Base-by-base conservation (phyloP, 2,329 filamentous ascomycete species). In the Xylariaceae sp. region DNA sequence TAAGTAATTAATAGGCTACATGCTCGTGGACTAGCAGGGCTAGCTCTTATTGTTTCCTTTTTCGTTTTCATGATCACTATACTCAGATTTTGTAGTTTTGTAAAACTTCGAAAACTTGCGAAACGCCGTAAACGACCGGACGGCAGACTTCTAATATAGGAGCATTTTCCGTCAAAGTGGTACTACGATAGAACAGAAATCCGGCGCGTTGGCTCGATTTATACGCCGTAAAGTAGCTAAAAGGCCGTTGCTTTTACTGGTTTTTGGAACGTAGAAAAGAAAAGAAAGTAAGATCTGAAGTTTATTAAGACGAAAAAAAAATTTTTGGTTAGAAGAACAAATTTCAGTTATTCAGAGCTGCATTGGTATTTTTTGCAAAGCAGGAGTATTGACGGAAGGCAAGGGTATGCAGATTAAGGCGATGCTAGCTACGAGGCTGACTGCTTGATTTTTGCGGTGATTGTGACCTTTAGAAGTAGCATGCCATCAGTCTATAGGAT, bases 91-190 rank as follows among this genome's bases (percentile, higher is more conserved):
- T 55, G 86, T 85, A 58, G 85, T 83, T 46, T 83, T 87, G 59
- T 84, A 92, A 65, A 89, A 83, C 21, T 92, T 94, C 65, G 81
- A 83, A 56, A 88, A 85, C 42, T 78, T 95, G 29, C 82, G 90
- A 36, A 77, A 81, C 23, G 88, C 81, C 2, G 91, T 94, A 61
- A 92, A 92, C 69, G 78, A 83, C 8, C 81, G 84, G 26, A 81
- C 80, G 1, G 90, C 89, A 4, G 93, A 97, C 72, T 97, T 96
- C 80, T 97, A 83, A 97, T 97, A 92, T 99, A 94, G 94, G 94
- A 99, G 77, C 89, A 97, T 72, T 99, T 97, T 70, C 99, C 94
- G 1, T 93, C 91, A 16, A 97, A 97, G 75, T 84, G 85, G 52
- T 96, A 91, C 78, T 97, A 95, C 75, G 91, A 97, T 72, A 85